Evolutionary conservation across 352 stramenopile genomes (phyloP).

Genomic region (Phytophthora tubulina): DNA sequence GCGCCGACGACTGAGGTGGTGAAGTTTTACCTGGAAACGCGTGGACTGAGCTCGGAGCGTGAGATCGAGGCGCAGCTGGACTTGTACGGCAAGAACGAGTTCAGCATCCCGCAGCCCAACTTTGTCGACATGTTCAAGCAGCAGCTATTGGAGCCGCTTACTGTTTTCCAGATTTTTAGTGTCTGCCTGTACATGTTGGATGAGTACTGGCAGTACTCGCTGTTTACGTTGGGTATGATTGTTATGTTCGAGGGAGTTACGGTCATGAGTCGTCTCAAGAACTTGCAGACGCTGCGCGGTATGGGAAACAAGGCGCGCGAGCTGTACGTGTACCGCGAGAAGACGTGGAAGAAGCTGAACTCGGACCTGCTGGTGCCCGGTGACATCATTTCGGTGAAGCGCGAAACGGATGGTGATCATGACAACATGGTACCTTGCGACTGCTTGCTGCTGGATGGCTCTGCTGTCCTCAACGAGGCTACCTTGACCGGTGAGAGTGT

Average conservation of each 20-base stretch:
- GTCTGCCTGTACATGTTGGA: constrained; percentile 99
- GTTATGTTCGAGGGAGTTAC: constrained; percentile 98
- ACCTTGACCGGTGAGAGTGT: constrained; percentile 99
- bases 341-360: constrained; percentile 84
- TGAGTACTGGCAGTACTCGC: constrained; percentile 99
- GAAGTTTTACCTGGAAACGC: constrained; percentile 66
- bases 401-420: constrained; percentile 81
- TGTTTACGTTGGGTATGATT: constrained; percentile 99
- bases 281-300: constrained; percentile 94
- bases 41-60: constrained; percentile 56
- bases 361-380: constrained; percentile 93
- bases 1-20: constrained; percentile 71
- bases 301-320: constrained; percentile 92
- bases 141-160: constrained; percentile 98
- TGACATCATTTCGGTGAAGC: constrained; percentile 94
- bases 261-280: constrained; percentile 95
- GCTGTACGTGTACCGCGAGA: constrained; percentile 92
- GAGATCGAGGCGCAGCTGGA: constrained; percentile 61
- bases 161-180: constrained; percentile 99
- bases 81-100: constrained; percentile 93
- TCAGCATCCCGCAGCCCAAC: constrained; percentile 95
- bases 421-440: constrained; percentile 95
- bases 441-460: constrained; percentile 95
- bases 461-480: constrained; percentile 98
- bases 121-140: constrained; percentile 97